Percentiles rank a stretch among this genome's conserved stretches.
These are phyloP conservation scores for Fomitopsis palustris DNA, from an alignment of 1,284 basidiomycete genomes.

Conservation along the genomic window DNA sequence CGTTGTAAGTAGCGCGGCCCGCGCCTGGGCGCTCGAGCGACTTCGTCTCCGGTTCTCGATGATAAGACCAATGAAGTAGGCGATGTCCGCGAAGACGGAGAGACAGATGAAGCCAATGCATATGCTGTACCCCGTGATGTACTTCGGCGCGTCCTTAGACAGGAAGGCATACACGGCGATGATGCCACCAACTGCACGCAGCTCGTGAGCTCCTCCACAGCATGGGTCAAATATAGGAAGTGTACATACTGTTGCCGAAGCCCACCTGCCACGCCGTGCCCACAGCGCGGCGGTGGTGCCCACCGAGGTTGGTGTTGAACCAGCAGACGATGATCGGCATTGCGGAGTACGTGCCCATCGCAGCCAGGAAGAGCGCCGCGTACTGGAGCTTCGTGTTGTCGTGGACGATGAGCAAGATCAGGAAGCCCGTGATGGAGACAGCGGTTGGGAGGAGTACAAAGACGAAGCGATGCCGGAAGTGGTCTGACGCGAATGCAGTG, in stretches of 20 bases:
- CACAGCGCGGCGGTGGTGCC: conserved; percentile 25
- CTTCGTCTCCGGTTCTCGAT: conserved; percentile 24
- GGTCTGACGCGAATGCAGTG: conserved; percentile 23
- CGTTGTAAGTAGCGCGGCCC: conserved; percentile 15
- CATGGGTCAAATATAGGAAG: not conserved
- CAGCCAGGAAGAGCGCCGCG: conserved; percentile 29
- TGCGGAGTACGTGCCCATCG: conserved; percentile 28
- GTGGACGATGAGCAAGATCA: conserved; percentile 27
- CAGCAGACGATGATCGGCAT: conserved; percentile 31
- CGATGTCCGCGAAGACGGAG: conserved; percentile 18
- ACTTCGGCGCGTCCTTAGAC: conserved; percentile 27
- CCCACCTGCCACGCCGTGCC: conserved; percentile 29
- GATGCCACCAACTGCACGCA: conserved; percentile 25
- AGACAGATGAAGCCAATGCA: conserved; percentile 27
- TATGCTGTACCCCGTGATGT: conserved; percentile 27
- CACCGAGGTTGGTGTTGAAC: conserved; percentile 31
- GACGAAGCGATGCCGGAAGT: conserved; percentile 23
- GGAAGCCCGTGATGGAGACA: conserved; percentile 25
- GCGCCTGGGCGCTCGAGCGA: conserved; percentile 11
- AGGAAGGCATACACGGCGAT: conserved; percentile 30
- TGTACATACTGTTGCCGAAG: conserved; percentile 25
- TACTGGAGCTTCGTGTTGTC: conserved; percentile 27
- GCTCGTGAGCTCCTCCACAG: not conserved
- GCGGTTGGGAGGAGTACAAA: conserved; percentile 24
- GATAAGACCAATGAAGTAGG: conserved; percentile 24